phyloP scores from a whole-genome alignment of 2,329 filamentous ascomycete species.

The Fusarium multiceps region DNA sequence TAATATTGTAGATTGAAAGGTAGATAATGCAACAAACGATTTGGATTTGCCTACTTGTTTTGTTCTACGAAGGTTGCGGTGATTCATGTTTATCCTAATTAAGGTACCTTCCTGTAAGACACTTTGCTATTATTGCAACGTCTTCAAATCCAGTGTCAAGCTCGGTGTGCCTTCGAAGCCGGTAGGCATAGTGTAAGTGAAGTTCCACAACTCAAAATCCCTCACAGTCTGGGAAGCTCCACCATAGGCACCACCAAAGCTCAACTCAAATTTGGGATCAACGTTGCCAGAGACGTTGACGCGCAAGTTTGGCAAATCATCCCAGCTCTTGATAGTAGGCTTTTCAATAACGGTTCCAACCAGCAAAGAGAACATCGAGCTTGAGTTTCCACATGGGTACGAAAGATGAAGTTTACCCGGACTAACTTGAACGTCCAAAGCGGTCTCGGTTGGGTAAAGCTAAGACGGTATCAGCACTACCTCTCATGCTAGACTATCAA shows the following conservation, averaged over 20 bases:
- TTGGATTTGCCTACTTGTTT: too few relatives aligned
- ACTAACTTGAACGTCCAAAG: conserved; percentile 23
- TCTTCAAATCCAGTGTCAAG: conserved; percentile 13
- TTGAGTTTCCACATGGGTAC: conserved; percentile 63
- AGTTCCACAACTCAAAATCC: conserved; percentile 61
- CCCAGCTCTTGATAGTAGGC: conserved; percentile 58
- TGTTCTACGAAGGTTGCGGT: too few relatives aligned
- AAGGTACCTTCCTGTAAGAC: background rate
- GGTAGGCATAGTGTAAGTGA: conserved; percentile 55
- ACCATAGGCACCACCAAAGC: conserved; percentile 53
- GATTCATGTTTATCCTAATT: too few relatives aligned
- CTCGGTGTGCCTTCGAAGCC: conserved; percentile 24
- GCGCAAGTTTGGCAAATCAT: conserved; percentile 60
- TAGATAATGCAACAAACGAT: background rate
- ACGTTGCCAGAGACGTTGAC: conserved; percentile 60
- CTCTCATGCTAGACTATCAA: conserved; percentile 47
- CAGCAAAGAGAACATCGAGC: conserved; percentile 62
- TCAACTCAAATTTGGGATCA: conserved; percentile 53
- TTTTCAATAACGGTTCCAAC: conserved; percentile 60
- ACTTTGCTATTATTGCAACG: background rate
- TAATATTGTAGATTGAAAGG: accelerated
- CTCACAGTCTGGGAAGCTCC: conserved; percentile 37
- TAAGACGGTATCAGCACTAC: conserved; percentile 49
- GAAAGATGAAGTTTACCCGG: conserved; percentile 57
- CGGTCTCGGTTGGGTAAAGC: conserved; percentile 52